These are phyloP conservation scores for Botryotinia narcissicola DNA, from an alignment of 2,329 filamentous ascomycete genomes.

Conservation along the genomic window DNA sequence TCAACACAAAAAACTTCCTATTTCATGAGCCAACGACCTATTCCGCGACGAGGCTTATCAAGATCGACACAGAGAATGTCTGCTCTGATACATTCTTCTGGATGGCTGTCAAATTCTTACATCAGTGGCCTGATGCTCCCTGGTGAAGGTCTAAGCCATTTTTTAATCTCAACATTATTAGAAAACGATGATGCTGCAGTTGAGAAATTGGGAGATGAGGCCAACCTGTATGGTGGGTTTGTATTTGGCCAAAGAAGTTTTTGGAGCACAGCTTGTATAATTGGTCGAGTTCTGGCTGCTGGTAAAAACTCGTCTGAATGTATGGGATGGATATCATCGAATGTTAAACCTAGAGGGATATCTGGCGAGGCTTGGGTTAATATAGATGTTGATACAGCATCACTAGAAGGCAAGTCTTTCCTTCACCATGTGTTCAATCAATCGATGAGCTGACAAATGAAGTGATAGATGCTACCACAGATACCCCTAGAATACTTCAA, in stretches of 20 bases:
- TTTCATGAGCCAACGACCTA: slow-evolving; percentile 28
- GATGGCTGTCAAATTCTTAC: slow-evolving; percentile 68
- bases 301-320: slow-evolving; percentile 61
- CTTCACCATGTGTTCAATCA: background rate
- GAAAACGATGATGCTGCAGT: slow-evolving; percentile 63
- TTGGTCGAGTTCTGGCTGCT: slow-evolving; percentile 63
- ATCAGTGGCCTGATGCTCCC: slow-evolving; percentile 64
- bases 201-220: slow-evolving; percentile 55
- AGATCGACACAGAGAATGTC: slow-evolving; percentile 42
- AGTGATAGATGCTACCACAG: slow-evolving; percentile 52
- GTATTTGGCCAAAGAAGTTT: slow-evolving; percentile 63
- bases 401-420: slow-evolving; percentile 29
- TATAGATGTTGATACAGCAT: slow-evolving; percentile 53
- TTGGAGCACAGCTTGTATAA: slow-evolving; percentile 65
- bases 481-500: slow-evolving; percentile 59
- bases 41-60: slow-evolving; percentile 29
- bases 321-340: slow-evolving; percentile 67
- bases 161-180: slow-evolving; percentile 63
- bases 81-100: slow-evolving; percentile 56
- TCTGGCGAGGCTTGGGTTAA: slow-evolving; percentile 56
- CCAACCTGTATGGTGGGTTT: slow-evolving; percentile 63
- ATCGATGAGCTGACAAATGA: slow-evolving; percentile 10
- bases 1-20: slow-evolving; percentile 37
- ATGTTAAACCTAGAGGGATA: slow-evolving; percentile 52
- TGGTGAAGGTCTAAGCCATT: slow-evolving; percentile 60